phyloP scores from a whole-genome alignment of 179 eudicot species.

The Silene noctiflora region DNA sequence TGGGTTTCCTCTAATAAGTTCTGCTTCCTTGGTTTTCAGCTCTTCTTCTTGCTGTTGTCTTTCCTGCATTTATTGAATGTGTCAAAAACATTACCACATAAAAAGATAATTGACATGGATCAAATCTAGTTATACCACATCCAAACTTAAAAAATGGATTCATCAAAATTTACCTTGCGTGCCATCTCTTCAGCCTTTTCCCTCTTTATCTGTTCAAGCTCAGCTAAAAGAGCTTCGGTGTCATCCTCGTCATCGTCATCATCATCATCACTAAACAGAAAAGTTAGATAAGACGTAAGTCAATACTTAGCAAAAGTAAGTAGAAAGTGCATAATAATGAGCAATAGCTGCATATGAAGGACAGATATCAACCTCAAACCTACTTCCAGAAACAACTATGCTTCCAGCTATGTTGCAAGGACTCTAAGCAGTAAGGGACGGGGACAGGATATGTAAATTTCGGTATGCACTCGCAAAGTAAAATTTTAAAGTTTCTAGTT shows the following conservation, averaged over 20 bases:
- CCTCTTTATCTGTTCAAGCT: constrained; percentile 82
- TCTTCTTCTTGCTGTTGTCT: constrained; percentile 71
- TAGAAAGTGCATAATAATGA: not conserved
- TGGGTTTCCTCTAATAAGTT: constrained; percentile 84
- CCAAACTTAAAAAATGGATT: not conserved
- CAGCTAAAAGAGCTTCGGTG: constrained; percentile 92
- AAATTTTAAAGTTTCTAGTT: too few relatives aligned
- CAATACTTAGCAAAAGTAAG: not conserved
- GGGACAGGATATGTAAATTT: not conserved
- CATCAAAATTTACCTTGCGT: constrained; percentile 47
- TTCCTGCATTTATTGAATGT: constrained; percentile 43
- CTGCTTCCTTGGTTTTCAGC: constrained; percentile 86
- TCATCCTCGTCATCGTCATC: constrained; percentile 94
- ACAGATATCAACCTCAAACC: not conserved
- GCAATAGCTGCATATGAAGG: not conserved
- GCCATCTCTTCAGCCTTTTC: constrained; percentile 93
- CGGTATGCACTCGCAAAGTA: not conserved
- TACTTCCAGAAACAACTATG: not conserved
- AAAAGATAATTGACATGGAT: not conserved
- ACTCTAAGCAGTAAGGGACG: not conserved
- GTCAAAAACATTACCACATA: not conserved
- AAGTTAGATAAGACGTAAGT: not conserved
- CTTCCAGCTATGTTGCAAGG: not conserved
- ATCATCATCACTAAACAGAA: constrained; percentile 40
- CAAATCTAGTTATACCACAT: not conserved